Evolutionary conservation across 2,329 filamentous ascomycete genomes (phyloP).

Genomic region (Orbilia quercus): DNA sequence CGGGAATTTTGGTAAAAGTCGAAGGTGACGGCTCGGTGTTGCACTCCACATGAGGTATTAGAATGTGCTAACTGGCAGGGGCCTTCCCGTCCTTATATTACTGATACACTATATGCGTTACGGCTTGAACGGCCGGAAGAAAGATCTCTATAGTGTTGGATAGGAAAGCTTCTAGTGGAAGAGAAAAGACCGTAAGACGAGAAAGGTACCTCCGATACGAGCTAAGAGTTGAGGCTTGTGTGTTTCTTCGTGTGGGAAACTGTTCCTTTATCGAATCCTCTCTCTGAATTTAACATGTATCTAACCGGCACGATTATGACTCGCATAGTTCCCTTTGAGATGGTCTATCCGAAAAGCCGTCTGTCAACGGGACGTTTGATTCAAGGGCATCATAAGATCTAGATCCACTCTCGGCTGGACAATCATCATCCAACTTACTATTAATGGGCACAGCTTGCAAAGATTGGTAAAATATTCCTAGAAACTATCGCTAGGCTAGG

Average conservation of each 20-base stretch:
- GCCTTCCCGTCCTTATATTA: not conserved
- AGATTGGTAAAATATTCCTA: constrained; percentile 6
- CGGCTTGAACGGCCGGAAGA: not conserved
- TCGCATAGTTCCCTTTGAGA: constrained; percentile 19
- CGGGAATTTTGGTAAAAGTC: not conserved
- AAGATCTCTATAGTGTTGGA: constrained; percentile 1
- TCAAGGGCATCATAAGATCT: constrained; percentile 28
- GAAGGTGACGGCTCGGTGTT: not conserved
- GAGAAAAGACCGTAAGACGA: not conserved
- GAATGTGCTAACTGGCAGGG: not conserved
- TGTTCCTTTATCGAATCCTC: constrained; percentile 24
- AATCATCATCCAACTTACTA: constrained; percentile 4
- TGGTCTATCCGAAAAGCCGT: constrained; percentile 22
- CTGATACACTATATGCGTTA: not conserved
- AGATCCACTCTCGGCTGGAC: constrained; percentile 29
- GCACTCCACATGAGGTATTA: not conserved
- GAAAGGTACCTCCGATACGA: not conserved
- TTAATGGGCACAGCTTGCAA: constrained; percentile 9
- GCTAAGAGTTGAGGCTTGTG: not conserved
- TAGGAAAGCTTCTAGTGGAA: constrained; percentile 7
- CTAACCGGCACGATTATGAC: constrained; percentile 13
- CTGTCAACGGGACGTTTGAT: constrained; percentile 19
- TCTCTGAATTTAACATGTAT: constrained; percentile 4
- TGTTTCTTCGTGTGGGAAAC: not conserved
- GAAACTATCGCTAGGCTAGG: constrained; percentile 9